These are phyloP conservation scores for Arthrobotrys conoides DNA, from an alignment of 2,329 filamentous ascomycete genomes.

Conservation along the genomic window DNA sequence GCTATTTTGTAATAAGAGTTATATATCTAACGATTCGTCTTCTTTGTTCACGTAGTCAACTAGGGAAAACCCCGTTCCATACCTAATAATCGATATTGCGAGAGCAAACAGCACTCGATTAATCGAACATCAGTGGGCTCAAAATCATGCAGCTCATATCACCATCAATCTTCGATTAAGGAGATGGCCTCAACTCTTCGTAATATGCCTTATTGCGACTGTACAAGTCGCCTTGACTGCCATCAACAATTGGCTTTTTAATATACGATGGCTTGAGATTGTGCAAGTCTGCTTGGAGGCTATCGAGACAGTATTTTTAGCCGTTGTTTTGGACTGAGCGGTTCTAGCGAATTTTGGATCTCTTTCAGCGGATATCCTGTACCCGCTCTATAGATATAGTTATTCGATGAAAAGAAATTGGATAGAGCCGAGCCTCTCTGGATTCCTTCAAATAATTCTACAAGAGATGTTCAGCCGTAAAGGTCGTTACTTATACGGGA, in stretches of 20 bases:
- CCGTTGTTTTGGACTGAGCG: neutral
- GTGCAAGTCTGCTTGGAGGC: neutral
- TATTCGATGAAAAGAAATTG: neutral
- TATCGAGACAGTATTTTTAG: neutral
- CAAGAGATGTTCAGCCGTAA: too few relatives aligned
- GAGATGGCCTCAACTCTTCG: neutral
- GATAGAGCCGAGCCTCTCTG: too few relatives aligned
- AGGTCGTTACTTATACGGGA: too few relatives aligned
- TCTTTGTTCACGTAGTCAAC: neutral
- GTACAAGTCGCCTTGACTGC: neutral
- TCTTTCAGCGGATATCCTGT: too few relatives aligned
- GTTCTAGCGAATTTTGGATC: neutral
- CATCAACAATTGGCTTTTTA: conserved; percentile 1
- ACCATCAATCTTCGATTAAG: neutral
- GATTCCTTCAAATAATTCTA: too few relatives aligned
- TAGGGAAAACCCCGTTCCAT: neutral
- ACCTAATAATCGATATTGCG: neutral
- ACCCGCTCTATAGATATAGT: neutral
- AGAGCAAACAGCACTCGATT: conserved; percentile 1
- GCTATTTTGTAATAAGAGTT: neutral
- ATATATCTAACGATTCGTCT: conserved; percentile 2
- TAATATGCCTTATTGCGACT: neutral
- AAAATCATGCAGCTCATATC: neutral
- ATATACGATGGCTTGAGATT: neutral
- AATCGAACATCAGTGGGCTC: neutral